phyloP scores from a whole-genome alignment of 768 basidiomycete species.

The Thelephora aurantiotincta region DNA sequence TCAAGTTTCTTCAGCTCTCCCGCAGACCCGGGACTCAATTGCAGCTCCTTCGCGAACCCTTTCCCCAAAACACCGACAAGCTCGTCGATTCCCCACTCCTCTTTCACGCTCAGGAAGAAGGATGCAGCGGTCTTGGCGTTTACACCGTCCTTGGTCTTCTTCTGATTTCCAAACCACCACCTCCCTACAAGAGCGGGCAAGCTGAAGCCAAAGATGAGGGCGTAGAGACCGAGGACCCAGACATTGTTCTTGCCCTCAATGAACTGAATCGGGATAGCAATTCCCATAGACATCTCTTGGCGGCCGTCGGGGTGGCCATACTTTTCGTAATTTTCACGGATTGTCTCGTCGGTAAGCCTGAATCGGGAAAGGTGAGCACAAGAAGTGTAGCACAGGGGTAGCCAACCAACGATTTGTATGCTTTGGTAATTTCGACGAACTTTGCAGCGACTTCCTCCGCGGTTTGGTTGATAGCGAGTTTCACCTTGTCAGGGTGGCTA shows the following conservation, averaged over 20 bases:
- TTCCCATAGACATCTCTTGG: conserved; percentile 89
- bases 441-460: conserved; percentile 72
- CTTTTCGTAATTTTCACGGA: conserved; percentile 76
- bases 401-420: conserved; percentile 75
- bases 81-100: conserved; percentile 61
- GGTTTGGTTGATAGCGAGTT: conserved; percentile 68
- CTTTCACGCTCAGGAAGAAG: conserved; percentile 80
- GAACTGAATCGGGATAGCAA: conserved; percentile 90
- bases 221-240: conserved; percentile 84
- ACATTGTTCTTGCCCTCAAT: conserved; percentile 84
- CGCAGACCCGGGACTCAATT: conserved; percentile 7
- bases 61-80: conserved; percentile 58
- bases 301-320: conserved; percentile 95
- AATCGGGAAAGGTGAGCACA: background rate
- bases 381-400: background rate
- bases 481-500: conserved; percentile 97
- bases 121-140: conserved; percentile 66
- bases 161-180: conserved; percentile 94
- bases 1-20: conserved; percentile 33
- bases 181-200: conserved; percentile 81
- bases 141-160: conserved; percentile 87
- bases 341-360: conserved; percentile 84
- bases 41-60: conserved; percentile 27
- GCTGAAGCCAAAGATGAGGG: conserved; percentile 71
- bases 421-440: conserved; percentile 92